Evolutionary conservation across 1,284 basidiomycete species (phyloP), one percentile per base, ranked within the genome.

Genomic region (Pholiota adiposa): DNA sequence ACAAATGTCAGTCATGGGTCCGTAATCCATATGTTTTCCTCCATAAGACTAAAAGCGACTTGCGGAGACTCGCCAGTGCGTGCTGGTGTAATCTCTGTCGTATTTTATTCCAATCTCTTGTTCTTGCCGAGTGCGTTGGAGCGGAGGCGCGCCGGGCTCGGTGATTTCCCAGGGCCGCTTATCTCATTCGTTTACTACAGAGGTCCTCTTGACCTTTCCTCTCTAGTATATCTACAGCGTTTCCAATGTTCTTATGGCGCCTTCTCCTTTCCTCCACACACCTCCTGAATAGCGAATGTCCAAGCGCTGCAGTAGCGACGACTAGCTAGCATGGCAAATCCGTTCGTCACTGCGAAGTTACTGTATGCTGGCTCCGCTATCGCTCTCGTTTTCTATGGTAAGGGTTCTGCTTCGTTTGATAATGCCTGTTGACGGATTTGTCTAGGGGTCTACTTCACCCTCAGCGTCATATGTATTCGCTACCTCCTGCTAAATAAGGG

Each of bases 401-500:
- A 7, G 40, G 14, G 5, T 9, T 46, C 23, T 16, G 14, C 12
- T 7, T 27, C n/a, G 6, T 14, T 12, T 25, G 23, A 7, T 11
- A 16, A 14, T 25, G 9, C 21, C 16, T 7, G 14, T 12, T 46
- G 44, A 46, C 25, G 3, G 1, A 27, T 1, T 4, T 27, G 14
- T 31, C 36, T n/a, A 59, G 58, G 58, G 7, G 48, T 59, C 25
- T 59, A 54, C 29, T 50, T 59, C 38, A 55, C 38, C 11, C 40
- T 59, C 19, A 59, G 52, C 6, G 48, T 33, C 19, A 59, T 59
- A 54, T 59, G 58, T 25, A 49, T 59, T n/a, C 58, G 54, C 58
- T 59, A 59, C 21, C 21, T 59, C n/a, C 41, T 54, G 33, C 25
- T 25, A n/a, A 51, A 51, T 41, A 46, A 53, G n/a, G 51, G 36